Percentiles rank a stretch among this genome's conserved stretches.
phyloP scores from a whole-genome alignment of 164 flowering plant species.

The Platanus orientalis region DNA sequence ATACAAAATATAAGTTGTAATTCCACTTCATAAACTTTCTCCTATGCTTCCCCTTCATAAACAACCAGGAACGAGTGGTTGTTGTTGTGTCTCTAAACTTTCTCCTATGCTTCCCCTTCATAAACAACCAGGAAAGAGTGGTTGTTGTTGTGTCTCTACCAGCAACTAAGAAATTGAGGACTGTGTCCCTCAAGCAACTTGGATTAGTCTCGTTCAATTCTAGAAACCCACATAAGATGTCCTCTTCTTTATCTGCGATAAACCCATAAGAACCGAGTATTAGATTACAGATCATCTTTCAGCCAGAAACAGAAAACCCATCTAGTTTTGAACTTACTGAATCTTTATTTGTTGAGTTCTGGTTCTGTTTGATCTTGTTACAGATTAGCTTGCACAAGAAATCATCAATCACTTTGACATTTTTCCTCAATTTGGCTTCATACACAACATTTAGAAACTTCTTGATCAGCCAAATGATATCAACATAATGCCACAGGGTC shows the following conservation, averaged over 20 bases:
- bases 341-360: slow-evolving; percentile 18
- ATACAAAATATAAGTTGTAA: too few relatives aligned
- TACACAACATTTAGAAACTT: slow-evolving; percentile 48
- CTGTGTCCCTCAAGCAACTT: slow-evolving; percentile 35
- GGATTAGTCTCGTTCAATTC: slow-evolving; percentile 36
- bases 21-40: too few relatives aligned
- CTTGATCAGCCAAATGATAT: slow-evolving; percentile 56
- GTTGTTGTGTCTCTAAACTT: slow-evolving; percentile 88
- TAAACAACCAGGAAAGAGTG: slow-evolving; percentile 70
- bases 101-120: slow-evolving; percentile 67
- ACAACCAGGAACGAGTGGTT: slow-evolving; percentile 65
- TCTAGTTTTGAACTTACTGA: slow-evolving; percentile 27
- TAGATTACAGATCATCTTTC: too few relatives aligned
- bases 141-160: slow-evolving; percentile 80
- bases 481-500: slow-evolving; percentile 45
- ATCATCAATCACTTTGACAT: slow-evolving; percentile 32
- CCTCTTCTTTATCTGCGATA: slow-evolving; percentile 43
- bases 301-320: neutral
- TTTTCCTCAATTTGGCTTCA: slow-evolving; percentile 48
- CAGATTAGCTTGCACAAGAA: slow-evolving; percentile 57
- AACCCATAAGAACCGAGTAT: neutral
- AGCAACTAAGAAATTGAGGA: slow-evolving; percentile 53
- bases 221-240: slow-evolving; percentile 68
- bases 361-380: slow-evolving; percentile 37
- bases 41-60: slow-evolving; percentile 66